A percentile compares a stretch with the other conserved stretches of the same genome.
Conservation (phyloP, 805 yeast species). For the Teunomyces panamensis region DNA sequence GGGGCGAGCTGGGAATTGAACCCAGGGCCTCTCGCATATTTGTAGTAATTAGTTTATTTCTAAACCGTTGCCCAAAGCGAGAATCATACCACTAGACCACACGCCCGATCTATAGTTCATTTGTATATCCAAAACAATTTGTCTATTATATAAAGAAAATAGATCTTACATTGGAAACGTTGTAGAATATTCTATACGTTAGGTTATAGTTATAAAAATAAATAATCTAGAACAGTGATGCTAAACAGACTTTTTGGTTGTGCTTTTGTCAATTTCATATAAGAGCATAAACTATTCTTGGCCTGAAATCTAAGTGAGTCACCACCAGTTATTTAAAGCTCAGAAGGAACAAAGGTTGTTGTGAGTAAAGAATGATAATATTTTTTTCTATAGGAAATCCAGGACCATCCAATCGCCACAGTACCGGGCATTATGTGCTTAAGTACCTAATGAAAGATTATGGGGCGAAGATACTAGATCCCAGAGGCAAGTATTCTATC, state of each 20-base stretch:
- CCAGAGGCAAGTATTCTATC: slow-evolving; percentile 27
- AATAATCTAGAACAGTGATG: too few species aligned
- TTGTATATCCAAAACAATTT: not conserved
- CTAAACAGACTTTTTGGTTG: too few species aligned
- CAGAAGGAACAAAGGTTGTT: not conserved
- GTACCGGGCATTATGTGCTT: slow-evolving; percentile 36
- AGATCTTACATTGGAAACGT: not conserved
- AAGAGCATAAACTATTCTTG: not conserved
- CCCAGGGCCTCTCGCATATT: slow-evolving; percentile 33
- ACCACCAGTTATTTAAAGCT: not conserved
- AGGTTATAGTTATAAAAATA: too few species aligned
- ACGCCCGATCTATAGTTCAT: slow-evolving; percentile 12
- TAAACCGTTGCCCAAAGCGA: slow-evolving; percentile 17
- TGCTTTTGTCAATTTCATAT: too few species aligned
- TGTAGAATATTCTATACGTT: too few species aligned
- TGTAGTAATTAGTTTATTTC: slow-evolving; percentile 4
- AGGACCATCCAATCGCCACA: slow-evolving; percentile 38
- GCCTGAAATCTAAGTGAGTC: not conserved
- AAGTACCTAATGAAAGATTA: slow-evolving; percentile 22
- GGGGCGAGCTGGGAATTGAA: slow-evolving; percentile 34
- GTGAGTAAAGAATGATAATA: slow-evolving; percentile 10
- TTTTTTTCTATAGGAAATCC: slow-evolving; percentile 40
- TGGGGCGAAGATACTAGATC: slow-evolving; percentile 27
- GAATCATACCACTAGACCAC: slow-evolving; percentile 26
- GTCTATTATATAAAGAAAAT: not conserved